Percentiles rank a stretch among this genome's conserved stretches.
Evolutionary conservation across 352 stramenopile genomes (phyloP).

Genomic region (Globisporangium perplexum): DNA sequence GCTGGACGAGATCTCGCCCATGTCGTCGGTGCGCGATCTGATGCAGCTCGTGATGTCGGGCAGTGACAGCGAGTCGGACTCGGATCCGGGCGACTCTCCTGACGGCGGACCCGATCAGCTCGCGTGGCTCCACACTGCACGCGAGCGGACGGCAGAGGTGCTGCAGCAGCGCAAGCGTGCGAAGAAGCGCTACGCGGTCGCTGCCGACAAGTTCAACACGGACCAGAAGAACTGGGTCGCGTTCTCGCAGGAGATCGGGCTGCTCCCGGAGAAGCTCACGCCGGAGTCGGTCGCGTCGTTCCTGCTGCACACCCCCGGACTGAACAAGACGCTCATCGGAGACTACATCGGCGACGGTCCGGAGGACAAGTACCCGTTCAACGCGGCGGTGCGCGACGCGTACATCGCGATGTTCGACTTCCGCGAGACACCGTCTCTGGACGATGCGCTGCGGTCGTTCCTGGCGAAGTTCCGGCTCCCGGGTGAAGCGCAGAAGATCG

Average conservation of each 20-base stretch:
- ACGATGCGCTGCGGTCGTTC: conserved; percentile 91
- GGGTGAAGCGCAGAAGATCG: conserved; percentile 98
- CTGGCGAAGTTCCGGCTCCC: conserved; percentile 94
- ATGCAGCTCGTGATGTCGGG: conserved; percentile 82
- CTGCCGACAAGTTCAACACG: conserved; percentile 94
- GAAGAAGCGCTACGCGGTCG: conserved; percentile 88
- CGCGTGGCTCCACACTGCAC: conserved; percentile 77
- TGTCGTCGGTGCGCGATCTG: conserved; percentile 76
- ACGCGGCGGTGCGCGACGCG: conserved; percentile 78
- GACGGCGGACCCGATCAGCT: conserved; percentile 33
- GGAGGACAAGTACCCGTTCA: conserved; percentile 95
- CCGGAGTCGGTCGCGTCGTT: conserved; percentile 89
- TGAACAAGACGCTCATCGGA: conserved; percentile 93
- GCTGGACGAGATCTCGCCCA: conserved; percentile 75
- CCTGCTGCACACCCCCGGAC: conserved; percentile 89
- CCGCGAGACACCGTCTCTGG: conserved; percentile 72
- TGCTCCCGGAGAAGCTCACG: conserved; percentile 82
- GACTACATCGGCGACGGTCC: conserved; percentile 96
- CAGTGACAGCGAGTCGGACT: conserved; percentile 73
- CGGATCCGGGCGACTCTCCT: conserved; percentile 34
- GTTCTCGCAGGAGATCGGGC: conserved; percentile 82
- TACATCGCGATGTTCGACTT: conserved; percentile 96
- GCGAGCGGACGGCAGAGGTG: conserved; percentile 82
- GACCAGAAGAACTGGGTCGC: conserved; percentile 90
- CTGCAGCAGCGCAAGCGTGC: conserved; percentile 89